Base-by-base conservation (phyloP, 768 basidiomycete species). In the Lactarius sp. region DNA sequence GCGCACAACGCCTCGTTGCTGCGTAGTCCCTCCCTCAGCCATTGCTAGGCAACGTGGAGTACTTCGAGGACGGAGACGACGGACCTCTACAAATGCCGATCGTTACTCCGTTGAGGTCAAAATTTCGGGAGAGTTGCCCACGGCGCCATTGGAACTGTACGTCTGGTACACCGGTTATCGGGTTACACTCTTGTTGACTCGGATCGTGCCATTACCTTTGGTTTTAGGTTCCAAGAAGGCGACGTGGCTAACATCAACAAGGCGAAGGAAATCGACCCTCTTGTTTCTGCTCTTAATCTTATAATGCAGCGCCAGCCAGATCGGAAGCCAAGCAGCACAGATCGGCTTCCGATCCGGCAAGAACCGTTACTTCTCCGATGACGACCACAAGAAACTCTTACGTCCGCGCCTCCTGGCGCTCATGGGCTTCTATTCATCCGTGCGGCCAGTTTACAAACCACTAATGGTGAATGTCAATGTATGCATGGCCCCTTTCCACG, bases 271-370 rank as follows among this genome's bases (percentile, higher is more conserved):
- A 78, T 84, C 1, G 72, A 77, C 57, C 86, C 87, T 0, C 68
- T 83, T 16, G 74, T 89, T 6, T 79, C 87, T 10, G 86, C 86
- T 4, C 70, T 89, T 54, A 88, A 90, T 69, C 74, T 90, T 90
- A 76, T 89, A 55, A 73, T 88, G 8, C 80, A 83, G 52, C 78
- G 84, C 53, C n/a, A n/a, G n/a, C n/a, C n/a, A n/a, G n/a, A n/a
- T n/a, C n/a, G n/a, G n/a, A n/a, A n/a, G n/a, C n/a, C 77, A 81
- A 66, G 80, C 85, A 18, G 78, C 80, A 68, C 75, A 80, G 36
- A 75, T 78, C 1, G 86, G 83, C 8, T 77, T 84, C 18, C 80
- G 83, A 70, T 83, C 87, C 9, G 86, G 87, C 1, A 76, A 82
- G 56, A 85, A 86, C 65, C 79, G 84, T 16, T 88, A 83, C 72